Evolutionary conservation across 169 alveolate genomes (phyloP).

Genomic region (Sarcocystis neurona): DNA sequence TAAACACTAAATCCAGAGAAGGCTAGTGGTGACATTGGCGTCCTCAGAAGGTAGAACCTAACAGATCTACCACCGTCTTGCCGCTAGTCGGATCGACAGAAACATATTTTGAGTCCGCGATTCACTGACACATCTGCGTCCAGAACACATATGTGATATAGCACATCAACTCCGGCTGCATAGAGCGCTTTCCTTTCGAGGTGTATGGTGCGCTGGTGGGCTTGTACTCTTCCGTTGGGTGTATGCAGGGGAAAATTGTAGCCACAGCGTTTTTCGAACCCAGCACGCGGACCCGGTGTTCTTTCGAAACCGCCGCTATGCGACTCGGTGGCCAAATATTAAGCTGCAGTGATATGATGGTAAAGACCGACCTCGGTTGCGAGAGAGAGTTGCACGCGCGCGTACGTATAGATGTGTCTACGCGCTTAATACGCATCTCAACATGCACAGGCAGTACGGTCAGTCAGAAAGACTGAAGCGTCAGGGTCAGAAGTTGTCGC

Average conservation of each 20-base stretch:
- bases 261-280: constrained; percentile 78
- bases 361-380: not conserved
- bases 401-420: not conserved
- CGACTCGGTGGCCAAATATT: constrained; percentile 79
- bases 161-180: not conserved
- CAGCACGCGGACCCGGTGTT: constrained; percentile 86
- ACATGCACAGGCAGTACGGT: not conserved
- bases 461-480: too few species aligned
- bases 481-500: too few species aligned
- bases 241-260: constrained; percentile 59
- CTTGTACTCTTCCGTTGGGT: not conserved
- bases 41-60: too few species aligned
- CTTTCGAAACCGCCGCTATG: constrained; percentile 83
- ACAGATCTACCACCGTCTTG: not conserved
- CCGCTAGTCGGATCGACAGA: not conserved
- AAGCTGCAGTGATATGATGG: constrained; percentile 38
- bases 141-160: not conserved
- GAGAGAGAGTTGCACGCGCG: not conserved
- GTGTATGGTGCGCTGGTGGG: not conserved
- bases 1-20: too few species aligned
- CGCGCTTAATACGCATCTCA: not conserved
- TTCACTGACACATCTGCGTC: not conserved
- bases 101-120: not conserved
- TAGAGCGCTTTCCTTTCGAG: too few species aligned
- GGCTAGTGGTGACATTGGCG: too few species aligned